These are phyloP conservation scores for Aspergillus biplanus DNA, from an alignment of 495 filamentous ascomycete genomes.

Conservation along the genomic window DNA sequence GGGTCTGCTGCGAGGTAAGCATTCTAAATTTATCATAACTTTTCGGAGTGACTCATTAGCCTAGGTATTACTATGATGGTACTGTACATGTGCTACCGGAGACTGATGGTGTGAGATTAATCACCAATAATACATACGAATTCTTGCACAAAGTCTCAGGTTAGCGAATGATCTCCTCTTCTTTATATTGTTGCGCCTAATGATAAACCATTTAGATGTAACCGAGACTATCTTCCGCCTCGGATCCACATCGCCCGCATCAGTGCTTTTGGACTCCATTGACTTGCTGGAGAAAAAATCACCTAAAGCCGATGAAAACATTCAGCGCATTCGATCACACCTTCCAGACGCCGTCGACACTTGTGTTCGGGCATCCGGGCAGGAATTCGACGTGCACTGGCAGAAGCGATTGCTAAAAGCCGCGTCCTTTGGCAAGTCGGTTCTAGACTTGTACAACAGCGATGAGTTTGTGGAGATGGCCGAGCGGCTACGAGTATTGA, in stretches of 20 bases:
- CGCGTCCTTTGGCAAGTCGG: conserved; percentile 95
- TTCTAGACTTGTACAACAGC: conserved; percentile 92
- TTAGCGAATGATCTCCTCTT: conserved; percentile 25
- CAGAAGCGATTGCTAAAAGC: conserved; percentile 95
- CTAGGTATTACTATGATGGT: conserved; percentile 84
- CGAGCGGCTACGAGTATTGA: conserved; percentile 88
- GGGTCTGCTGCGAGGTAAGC: conserved; percentile 70
- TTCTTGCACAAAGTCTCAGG: conserved; percentile 90
- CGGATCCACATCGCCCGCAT: conserved; percentile 83
- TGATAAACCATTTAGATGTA: conserved; percentile 52
- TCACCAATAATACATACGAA: conserved; percentile 92
- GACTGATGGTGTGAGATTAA: conserved; percentile 81
- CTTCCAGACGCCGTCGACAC: conserved; percentile 90
- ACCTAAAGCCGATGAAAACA: conserved; percentile 96
- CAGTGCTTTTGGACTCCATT: conserved; percentile 88
- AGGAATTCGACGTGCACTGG: conserved; percentile 88
- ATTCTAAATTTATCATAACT: not conserved
- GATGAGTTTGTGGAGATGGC: conserved; percentile 99
- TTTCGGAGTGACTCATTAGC: conserved; percentile 17
- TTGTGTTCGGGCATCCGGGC: conserved; percentile 87
- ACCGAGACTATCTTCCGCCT: conserved; percentile 87
- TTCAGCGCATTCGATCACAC: conserved; percentile 84
- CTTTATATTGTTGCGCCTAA: conserved; percentile 6
- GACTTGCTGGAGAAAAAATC: conserved; percentile 91
- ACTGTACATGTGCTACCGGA: conserved; percentile 88